Base-by-base conservation (phyloP, 176 grass and related monocot genomes). In the Carex littledalei region DNA sequence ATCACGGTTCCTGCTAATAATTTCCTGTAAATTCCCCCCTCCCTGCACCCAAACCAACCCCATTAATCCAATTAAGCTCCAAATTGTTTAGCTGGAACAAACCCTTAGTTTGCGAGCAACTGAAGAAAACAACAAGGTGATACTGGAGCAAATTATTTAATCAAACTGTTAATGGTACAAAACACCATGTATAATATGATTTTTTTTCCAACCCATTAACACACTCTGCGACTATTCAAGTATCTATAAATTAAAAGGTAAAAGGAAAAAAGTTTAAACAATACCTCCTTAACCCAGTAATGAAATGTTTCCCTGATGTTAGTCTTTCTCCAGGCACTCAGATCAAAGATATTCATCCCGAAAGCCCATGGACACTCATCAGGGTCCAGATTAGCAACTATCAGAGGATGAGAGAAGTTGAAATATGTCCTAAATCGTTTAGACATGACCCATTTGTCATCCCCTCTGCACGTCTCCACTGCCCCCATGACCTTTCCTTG, bases 281-380 rank as follows among this genome's bases (percentile, higher is more conserved):
- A 15, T 91, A 97, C 94, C 94, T 97, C 89, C 89, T 91, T 97
- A 67, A 97, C 84, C 94, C 94, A 97, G 85, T 90, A 92, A 92
- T 97, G 94, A 82, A 94, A 97, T 81, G 90, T 94, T 65, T 97
- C 91, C 79, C 90, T 90, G 43, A 97, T 97, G 74, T 92, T 90
- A 81, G 91, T 97, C 86, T 88, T 94, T 81, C 90, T 94, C 94
- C 94, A 97, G 79, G 88, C 86, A 84, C 81, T 84, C 53, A 97
- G 63, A 77, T 97, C 91, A 90, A 97, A 97, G 20, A 97, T 87
- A 82, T 97, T 97, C 94, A 97, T 97, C 85, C 91, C 94, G 77
- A 90, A 97, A 86, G 94, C 94, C 91, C 94, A 97, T 74, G 94
- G 88, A 76, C 94, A 97, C 91, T 96, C 94, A 80, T 96, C 81